A percentile compares a stretch with the other conserved stretches of the same genome.
Evolutionary conservation across 208 protist species (phyloP).

Genomic region (Acanthamoeba divionensis): DNA sequence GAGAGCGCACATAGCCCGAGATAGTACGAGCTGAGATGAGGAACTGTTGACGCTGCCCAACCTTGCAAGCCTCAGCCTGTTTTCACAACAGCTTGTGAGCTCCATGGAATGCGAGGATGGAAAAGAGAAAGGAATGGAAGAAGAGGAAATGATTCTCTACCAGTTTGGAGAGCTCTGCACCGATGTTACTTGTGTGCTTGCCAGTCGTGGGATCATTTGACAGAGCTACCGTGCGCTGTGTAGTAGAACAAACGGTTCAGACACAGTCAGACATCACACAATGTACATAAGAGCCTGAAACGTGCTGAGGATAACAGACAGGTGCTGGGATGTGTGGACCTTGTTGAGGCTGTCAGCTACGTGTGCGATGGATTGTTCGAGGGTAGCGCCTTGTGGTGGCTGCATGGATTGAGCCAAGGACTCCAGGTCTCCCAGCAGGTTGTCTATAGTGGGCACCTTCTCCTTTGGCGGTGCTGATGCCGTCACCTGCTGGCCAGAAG

Average conservation of each 20-base stretch:
- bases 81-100: too few species aligned
- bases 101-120: too few species aligned
- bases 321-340: too few species aligned
- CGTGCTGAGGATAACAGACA: neutral
- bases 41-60: conserved; percentile 47
- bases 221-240: neutral
- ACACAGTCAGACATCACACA: too few species aligned
- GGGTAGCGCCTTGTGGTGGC: neutral
- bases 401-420: neutral
- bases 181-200: conserved; percentile 29
- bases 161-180: conserved; percentile 23
- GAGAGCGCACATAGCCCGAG: neutral
- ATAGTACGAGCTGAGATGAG: conserved; percentile 50
- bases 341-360: conserved; percentile 17
- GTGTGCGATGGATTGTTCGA: neutral
- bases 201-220: neutral
- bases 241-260: neutral
- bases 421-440: conserved; percentile 24
- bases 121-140: too few species aligned
- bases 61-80: conserved; percentile 49
- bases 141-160: too few species aligned
- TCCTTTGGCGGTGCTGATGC: too few species aligned
- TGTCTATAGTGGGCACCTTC: neutral
- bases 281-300: too few species aligned
- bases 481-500: too few species aligned